Evolutionary conservation across 2,329 filamentous ascomycete genomes (phyloP).

Genomic region (Cercospora nicotianae): DNA sequence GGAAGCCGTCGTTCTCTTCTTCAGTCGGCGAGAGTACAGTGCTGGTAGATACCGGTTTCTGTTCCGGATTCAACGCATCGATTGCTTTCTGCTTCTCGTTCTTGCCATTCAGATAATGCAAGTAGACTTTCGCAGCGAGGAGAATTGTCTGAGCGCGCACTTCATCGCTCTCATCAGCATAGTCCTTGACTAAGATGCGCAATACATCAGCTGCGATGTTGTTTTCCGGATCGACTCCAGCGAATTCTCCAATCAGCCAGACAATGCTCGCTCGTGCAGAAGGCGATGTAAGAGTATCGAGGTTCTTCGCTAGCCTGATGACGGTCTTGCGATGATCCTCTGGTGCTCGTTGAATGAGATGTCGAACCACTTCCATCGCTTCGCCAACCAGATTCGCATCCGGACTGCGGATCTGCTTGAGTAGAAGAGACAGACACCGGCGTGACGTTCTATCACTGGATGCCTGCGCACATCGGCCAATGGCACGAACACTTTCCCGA

Average conservation of each 20-base stretch:
- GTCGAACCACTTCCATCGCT: slow-evolving; percentile 89
- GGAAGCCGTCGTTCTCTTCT: slow-evolving; percentile 31
- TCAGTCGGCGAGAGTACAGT: slow-evolving; percentile 29
- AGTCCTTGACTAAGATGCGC: slow-evolving; percentile 81
- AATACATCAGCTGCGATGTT: slow-evolving; percentile 93
- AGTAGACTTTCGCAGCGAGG: slow-evolving; percentile 92
- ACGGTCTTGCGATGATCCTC: slow-evolving; percentile 79
- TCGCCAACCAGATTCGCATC: slow-evolving; percentile 89
- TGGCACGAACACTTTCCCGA: slow-evolving; percentile 84
- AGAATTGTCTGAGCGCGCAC: slow-evolving; percentile 91
- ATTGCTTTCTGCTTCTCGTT: slow-evolving; percentile 40
- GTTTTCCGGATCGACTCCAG: slow-evolving; percentile 71
- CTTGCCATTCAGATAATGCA: slow-evolving; percentile 76
- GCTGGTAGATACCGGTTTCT: slow-evolving; percentile 13
- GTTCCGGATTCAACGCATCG: slow-evolving; percentile 26
- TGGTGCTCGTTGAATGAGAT: slow-evolving; percentile 90
- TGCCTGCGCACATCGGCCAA: slow-evolving; percentile 85
- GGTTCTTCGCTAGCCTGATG: slow-evolving; percentile 81
- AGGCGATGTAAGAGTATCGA: slow-evolving; percentile 84
- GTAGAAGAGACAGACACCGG: slow-evolving; percentile 76
- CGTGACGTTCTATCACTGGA: slow-evolving; percentile 66
- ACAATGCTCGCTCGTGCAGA: slow-evolving; percentile 91
- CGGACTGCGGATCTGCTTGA: slow-evolving; percentile 83
- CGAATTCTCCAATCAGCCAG: slow-evolving; percentile 95
- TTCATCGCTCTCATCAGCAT: slow-evolving; percentile 77